phyloP scores from a whole-genome alignment of 345 rosid species.

The Citrus reticulata region DNA sequence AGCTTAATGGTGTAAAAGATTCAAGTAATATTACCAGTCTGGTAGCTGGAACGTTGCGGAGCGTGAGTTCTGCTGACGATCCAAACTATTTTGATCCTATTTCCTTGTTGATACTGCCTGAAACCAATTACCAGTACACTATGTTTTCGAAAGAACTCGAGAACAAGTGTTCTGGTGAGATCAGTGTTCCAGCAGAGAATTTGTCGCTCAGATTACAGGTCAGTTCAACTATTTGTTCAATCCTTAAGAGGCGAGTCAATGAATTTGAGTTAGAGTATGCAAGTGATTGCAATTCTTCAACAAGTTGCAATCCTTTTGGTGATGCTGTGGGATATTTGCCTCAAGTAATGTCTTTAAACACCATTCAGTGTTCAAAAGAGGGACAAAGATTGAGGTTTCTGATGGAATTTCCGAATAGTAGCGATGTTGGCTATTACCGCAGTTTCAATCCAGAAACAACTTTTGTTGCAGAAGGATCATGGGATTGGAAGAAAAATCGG shows the following conservation, averaged over 20 bases:
- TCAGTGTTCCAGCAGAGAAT: neutral
- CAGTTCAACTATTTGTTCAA: conserved; percentile 17
- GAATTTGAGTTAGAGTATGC: conserved; percentile 15
- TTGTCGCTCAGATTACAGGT: conserved; percentile 7
- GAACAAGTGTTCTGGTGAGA: neutral
- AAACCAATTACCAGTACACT: conserved; percentile 16
- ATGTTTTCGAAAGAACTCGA: neutral
- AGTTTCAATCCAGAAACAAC: conserved; percentile 22
- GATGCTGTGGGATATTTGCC: conserved; percentile 18
- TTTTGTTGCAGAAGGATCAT: conserved; percentile 32
- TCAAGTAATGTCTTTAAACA: conserved; percentile 13
- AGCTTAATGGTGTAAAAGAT: conserved; percentile 16
- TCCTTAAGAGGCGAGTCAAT: neutral
- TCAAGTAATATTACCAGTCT: conserved; percentile 20
- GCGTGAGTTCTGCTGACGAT: conserved; percentile 15
- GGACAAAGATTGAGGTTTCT: conserved; percentile 16
- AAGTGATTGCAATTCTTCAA: conserved; percentile 13
- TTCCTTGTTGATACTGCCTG: conserved; percentile 27
- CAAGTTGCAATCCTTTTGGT: conserved; percentile 21
- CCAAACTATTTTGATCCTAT: conserved; percentile 17
- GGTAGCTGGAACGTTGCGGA: conserved; percentile 19
- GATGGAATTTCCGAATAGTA: conserved; percentile 18
- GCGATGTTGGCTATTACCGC: neutral
- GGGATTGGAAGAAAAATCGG: conserved; percentile 24
- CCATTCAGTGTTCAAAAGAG: conserved; percentile 23